Evolutionary conservation across 2,329 filamentous ascomycete genomes (phyloP).

Genomic region (Chaetomiaceae sp.): DNA sequence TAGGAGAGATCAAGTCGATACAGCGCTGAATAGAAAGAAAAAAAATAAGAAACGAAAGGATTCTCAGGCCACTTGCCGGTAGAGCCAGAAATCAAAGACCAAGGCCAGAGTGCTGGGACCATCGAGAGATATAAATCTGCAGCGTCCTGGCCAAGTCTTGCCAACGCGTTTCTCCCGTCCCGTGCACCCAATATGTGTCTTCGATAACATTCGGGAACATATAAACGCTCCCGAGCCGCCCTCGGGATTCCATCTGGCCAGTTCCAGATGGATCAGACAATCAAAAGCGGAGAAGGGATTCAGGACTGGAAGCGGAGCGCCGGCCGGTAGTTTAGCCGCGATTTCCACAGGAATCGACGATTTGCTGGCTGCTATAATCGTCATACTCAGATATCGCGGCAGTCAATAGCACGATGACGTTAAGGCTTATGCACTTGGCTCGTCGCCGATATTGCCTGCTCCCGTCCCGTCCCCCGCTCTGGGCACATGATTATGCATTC

Average conservation of each 20-base stretch:
- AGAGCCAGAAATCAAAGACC: not conserved
- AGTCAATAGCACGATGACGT: not conserved
- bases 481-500: not conserved
- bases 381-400: not conserved
- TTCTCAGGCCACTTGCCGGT: not conserved
- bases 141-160: not conserved
- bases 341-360: not conserved
- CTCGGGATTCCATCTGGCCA: not conserved
- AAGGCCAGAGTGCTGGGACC: not conserved
- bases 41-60: not conserved
- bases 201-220: not conserved
- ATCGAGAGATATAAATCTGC: not conserved
- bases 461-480: slow-evolving; percentile 4
- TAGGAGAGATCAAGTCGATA: not conserved
- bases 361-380: not conserved
- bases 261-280: not conserved
- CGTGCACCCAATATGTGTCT: not conserved
- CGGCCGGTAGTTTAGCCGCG: slow-evolving; percentile 9
- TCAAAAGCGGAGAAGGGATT: not conserved
- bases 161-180: not conserved
- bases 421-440: not conserved
- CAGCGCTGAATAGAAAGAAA: not conserved
- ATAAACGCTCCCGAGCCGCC: not conserved
- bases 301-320: not conserved
- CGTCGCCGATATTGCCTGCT: not conserved